Conservation (phyloP, 306 rosid species). For the Clitoria ternatea region DNA sequence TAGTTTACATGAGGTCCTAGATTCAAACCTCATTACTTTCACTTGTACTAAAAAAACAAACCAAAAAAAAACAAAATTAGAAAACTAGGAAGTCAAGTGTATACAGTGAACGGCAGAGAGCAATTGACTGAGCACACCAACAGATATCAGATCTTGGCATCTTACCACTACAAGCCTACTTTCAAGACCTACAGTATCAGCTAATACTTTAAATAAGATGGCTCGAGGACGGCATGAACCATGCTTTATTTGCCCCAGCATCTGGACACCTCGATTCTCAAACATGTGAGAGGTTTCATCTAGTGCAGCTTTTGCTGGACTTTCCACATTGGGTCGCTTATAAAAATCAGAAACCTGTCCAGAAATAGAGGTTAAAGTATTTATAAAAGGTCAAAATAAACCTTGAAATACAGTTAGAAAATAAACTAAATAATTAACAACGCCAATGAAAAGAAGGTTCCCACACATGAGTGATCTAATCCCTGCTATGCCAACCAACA, state of each 20-base stretch:
- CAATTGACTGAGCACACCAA: slow-evolving; percentile 14
- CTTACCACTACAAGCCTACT: slow-evolving; percentile 93
- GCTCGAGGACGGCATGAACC: slow-evolving; percentile 98
- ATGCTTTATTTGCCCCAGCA: slow-evolving; percentile 88
- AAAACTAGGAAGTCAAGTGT: neutral
- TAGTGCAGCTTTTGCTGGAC: slow-evolving; percentile 86
- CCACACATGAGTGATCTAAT: neutral
- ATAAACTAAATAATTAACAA: slow-evolving; percentile 1
- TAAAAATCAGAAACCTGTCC: slow-evolving; percentile 82
- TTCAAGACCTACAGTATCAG: slow-evolving; percentile 97
- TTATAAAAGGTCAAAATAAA: slow-evolving; percentile 3
- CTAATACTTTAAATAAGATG: slow-evolving; percentile 86
- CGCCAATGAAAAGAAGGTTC: neutral
- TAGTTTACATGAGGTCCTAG: too few species aligned
- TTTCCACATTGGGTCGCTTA: slow-evolving; percentile 77
- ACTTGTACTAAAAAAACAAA: too few species aligned
- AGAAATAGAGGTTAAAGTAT: slow-evolving; percentile 18
- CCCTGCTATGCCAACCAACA: slow-evolving; percentile 14
- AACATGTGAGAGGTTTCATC: slow-evolving; percentile 81
- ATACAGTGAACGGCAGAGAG: neutral
- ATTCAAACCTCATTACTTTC: too few species aligned
- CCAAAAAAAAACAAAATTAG: too few species aligned
- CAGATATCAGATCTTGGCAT: slow-evolving; percentile 59
- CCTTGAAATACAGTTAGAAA: slow-evolving; percentile 2
- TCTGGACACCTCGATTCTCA: slow-evolving; percentile 83